phyloP scores from a whole-genome alignment of 306 rosid species.

The Glycine latifolia region DNA sequence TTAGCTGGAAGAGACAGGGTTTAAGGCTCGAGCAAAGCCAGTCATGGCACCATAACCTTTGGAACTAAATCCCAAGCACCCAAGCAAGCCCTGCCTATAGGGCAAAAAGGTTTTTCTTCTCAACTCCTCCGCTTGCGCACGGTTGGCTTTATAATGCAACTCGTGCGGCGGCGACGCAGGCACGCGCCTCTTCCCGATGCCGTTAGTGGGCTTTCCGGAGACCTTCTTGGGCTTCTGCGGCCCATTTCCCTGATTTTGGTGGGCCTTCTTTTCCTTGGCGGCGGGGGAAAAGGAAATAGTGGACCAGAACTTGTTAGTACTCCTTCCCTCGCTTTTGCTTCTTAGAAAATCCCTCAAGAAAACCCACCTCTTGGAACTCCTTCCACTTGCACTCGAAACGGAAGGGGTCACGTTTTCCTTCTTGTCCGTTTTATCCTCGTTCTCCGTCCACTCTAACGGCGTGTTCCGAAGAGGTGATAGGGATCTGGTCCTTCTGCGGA shows the following conservation, averaged over 20 bases:
- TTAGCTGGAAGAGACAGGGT: slow-evolving; percentile 78
- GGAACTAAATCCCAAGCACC: slow-evolving; percentile 95
- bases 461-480: slow-evolving; percentile 77
- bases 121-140: slow-evolving; percentile 95
- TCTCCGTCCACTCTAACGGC: slow-evolving; percentile 63
- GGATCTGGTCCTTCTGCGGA: slow-evolving; percentile 87
- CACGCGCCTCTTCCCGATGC: slow-evolving; percentile 74
- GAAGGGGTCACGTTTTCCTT: slow-evolving; percentile 60
- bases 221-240: background rate
- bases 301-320: slow-evolving; percentile 91
- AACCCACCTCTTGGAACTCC: slow-evolving; percentile 91
- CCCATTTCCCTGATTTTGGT: slow-evolving; percentile 12
- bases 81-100: slow-evolving; percentile 86
- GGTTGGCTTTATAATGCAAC: slow-evolving; percentile 82
- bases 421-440: slow-evolving; percentile 10
- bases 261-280: slow-evolving; percentile 71
- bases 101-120: slow-evolving; percentile 94
- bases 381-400: slow-evolving; percentile 58
- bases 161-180: slow-evolving; percentile 87
- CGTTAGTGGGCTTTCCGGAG: slow-evolving; percentile 67
- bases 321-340: slow-evolving; percentile 94
- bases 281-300: slow-evolving; percentile 69
- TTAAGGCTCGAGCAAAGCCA: slow-evolving; percentile 93
- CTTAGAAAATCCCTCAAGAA: slow-evolving; percentile 88
- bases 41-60: slow-evolving; percentile 94